Evolutionary conservation across 2,329 filamentous ascomycete species (phyloP), one percentile per base, ranked within the genome.

Genomic region (Tolypocladium tropicale): DNA sequence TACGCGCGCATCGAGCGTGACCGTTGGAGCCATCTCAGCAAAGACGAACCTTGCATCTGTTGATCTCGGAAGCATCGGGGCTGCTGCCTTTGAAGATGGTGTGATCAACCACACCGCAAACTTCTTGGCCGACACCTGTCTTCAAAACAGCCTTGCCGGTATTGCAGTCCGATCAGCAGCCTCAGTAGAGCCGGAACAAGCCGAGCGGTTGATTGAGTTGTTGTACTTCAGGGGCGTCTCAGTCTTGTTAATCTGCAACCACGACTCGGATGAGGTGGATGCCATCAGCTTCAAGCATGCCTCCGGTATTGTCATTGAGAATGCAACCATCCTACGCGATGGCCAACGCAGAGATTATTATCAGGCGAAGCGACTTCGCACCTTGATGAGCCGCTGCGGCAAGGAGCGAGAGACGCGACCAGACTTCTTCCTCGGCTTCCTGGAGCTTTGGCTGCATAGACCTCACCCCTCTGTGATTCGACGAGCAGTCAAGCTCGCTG

Each of bases 301-400:
- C 21, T 62, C 65, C 2, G 75, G 75, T 4, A 55, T 76, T 41
- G 68, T 76, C 51, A 67, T 75, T 36, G 68, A 73, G 54, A 76
- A 75, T 59, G 74, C 69, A 7, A 71, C 70, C 11, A 74, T 76
- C 18, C 64, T 73, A 7, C 63, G 66, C 6, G 68, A 72, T 52
- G 75, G 75, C 4, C 64, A 72, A 50, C 66, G 71, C 23, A 65
- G 73, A 23, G 73, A 77, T 57, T 77, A 73, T 60, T 77, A 76
- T 59, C 70, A 73, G 52, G 70, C 73, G 30, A 55, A 62, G 12
- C 57, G 65, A 4, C 67, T 76, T 53, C 68, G 73, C 21, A 59
- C 64, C 2, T 57, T 64, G 39, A 67, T 72, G 62, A 52, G 61
- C 4, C 58, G 60, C 21, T 70, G 66, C 39, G 63, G 57, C 36